Base-by-base conservation (phyloP, 805 yeast genomes). In the Komagataella phaffii region DNA sequence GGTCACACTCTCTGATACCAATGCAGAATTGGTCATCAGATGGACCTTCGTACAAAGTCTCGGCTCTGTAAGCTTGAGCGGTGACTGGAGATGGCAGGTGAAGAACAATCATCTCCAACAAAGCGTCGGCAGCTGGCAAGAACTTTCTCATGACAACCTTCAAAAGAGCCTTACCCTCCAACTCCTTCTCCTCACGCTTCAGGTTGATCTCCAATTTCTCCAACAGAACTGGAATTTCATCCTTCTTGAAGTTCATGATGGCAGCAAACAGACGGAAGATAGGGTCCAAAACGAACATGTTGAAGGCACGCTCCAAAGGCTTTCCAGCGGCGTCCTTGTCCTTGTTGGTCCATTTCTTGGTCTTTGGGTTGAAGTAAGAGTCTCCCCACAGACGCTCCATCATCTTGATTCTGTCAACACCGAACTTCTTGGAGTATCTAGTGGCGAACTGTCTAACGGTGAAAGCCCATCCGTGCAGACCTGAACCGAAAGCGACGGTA, bases 401-500 rank as follows among this genome's bases (percentile, higher is more conserved):
- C 98, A 91, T 89, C 88, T 93, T 91, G 58, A 71, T 61, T 74
- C 88, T 83, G 87, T 91, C 97, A 70, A 91, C 98, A 89, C 98
- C 98, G 73, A 93, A 91, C 80, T 91, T 93, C 89, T 90, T 89
- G 73, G 96, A 82, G 84, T 93, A 91, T 80, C 96, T 88, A 77
- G 79, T 75, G 66, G 98, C 97, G 66, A 91, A 91, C 81, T 91
- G 98, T 77, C 99, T 88, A 71, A 91, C 85, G 66, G 99, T 91
- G 91, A 91, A 91, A 72, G 97, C 98, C 99, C 99, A 91, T 77
- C 99, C 99, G 84, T 91, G 99, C 71, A 91, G 81, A 86, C 98
- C 99, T 74, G 98, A 93, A 81, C 96, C 98, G 77, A 91, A 91
- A 64, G 99, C 99, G 70, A 91, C 96, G 74, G 98, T 91, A 80